Evolutionary conservation across 2,329 filamentous ascomycete species (phyloP), one percentile per base, ranked within the genome.

Genomic region (Fusarium domesticum): DNA sequence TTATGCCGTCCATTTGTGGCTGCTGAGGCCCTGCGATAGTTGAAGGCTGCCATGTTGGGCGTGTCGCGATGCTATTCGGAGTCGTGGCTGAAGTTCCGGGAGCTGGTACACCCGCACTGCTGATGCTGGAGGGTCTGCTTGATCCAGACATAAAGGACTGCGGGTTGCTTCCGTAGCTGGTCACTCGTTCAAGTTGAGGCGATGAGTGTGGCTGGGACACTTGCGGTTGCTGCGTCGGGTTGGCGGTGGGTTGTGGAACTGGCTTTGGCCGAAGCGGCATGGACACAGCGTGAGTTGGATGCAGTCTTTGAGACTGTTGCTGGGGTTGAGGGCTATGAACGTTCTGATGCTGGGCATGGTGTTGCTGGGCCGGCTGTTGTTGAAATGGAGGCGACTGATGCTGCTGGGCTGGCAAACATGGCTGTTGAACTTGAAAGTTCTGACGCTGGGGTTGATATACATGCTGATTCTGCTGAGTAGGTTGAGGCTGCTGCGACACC

Each of bases 91-190:
- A 44, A 6, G 56, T 49, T 3, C 37, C 43, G 3, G 49, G 46
- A 0, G 53, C 50, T 7, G 38, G 37, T 16, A 54, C 33, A 15
- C 45, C 35, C 11, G 35, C 39, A 10, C 47, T 52, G 12, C 47
- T 48, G 23, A 53, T 23, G 6, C 54, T 58, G 1, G 46, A 37
- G 1, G 38, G 44, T 28, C 49, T 5, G 47, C 50, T 16, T 43
- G 17, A 4, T 37, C 35, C 14, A 35, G n/a, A 18, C 45, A 33
- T 12, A 41, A 38, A 5, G 47, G 43, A 4, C 35, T 36, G 8
- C 45, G 35, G 35, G 11, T 37, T 48, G 19, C 15, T 40, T n/a
- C 43, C 37, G 11, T 44, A 32, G 31, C 45, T 50, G 7, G 3
- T 36, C 19, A 43, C 35, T 1, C 35, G 45, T 7, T 48, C 45